A percentile compares a stretch with the other conserved stretches of the same genome.
These are phyloP conservation scores for Allantophomopsis cytisporea DNA, from an alignment of 2,329 filamentous ascomycete species.

Conservation along the genomic window DNA sequence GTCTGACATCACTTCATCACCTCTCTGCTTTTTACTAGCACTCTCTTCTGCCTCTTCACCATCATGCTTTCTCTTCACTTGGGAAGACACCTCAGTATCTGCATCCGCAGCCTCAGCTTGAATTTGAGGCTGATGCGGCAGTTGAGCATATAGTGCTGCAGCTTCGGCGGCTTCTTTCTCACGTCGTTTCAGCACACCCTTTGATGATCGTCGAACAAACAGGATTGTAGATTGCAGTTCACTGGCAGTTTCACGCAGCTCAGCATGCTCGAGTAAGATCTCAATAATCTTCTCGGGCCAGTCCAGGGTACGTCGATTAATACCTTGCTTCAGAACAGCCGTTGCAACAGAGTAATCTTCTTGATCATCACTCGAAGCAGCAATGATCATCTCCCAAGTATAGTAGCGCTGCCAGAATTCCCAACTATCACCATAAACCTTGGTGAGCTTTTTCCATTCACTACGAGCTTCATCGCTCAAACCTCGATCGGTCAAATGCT, in stretches of 20 bases:
- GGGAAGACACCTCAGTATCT: slow-evolving; percentile 21
- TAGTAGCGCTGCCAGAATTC: slow-evolving; percentile 95
- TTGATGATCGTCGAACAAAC: slow-evolving; percentile 55
- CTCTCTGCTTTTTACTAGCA: slow-evolving; percentile 53
- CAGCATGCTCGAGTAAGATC: slow-evolving; percentile 66
- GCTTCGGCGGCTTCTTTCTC: slow-evolving; percentile 51
- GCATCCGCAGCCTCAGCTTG: slow-evolving; percentile 15
- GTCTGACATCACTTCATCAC: not conserved
- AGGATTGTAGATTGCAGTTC: slow-evolving; percentile 63
- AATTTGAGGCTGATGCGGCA: slow-evolving; percentile 17
- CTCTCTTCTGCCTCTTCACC: slow-evolving; percentile 33
- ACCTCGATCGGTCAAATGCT: slow-evolving; percentile 76
- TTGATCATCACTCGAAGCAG: slow-evolving; percentile 12
- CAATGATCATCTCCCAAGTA: slow-evolving; percentile 62
- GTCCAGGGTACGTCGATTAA: slow-evolving; percentile 48
- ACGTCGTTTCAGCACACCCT: slow-evolving; percentile 47
- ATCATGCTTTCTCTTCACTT: slow-evolving; percentile 62
- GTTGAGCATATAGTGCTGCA: slow-evolving; percentile 32
- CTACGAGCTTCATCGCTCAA: slow-evolving; percentile 64
- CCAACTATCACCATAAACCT: slow-evolving; percentile 62
- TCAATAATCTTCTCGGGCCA: slow-evolving; percentile 67
- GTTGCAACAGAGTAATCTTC: slow-evolving; percentile 50
- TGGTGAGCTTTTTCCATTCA: slow-evolving; percentile 59
- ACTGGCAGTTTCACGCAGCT: slow-evolving; percentile 74
- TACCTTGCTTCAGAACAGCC: slow-evolving; percentile 59